Evolutionary conservation across 2,329 filamentous ascomycete species (phyloP), one percentile per base, ranked within the genome.

Genomic region (Chaetomiaceae sp.): DNA sequence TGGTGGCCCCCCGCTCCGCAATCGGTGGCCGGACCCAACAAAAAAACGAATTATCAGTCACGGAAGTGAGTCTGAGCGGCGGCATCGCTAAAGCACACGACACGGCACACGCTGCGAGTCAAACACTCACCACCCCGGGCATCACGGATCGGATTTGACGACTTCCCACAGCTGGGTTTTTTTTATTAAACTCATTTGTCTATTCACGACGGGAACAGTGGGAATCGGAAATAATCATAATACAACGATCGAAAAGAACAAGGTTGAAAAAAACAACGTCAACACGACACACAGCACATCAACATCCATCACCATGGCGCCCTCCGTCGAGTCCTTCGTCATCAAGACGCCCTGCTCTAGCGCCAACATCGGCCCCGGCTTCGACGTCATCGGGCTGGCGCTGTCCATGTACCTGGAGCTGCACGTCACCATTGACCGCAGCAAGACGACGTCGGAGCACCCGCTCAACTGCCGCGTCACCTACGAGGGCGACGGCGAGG

Each of bases 371-470:
- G 92, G 89, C 60, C 92, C 92, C 43, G 92, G 92, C 53, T 99
- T 97, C 77, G 92, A 99, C 75, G 92, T 96, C 63, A 96, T 97
- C 68, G 89, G 93, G 60, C 85, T 99, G 55, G 92, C 92, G 8
- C 79, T 99, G 60, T 95, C 90, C 59, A 84, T 96, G 69, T 95
- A 92, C 73, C 86, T 99, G 58, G 91, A 96, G 73, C 76, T 97
- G 50, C 79, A 84, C 57, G 87, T 97, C 67, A 89, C 84, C 56
- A 77, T 95, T 64, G 81, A 87, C 68, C 75, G 81, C 53, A 70
- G 74, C 62, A 73, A 73, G 64, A 61, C 65, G 45, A 64, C 71
- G 38, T 83, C 81, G 7, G 70, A 76, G 21, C 73, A 80, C 52
- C 82, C 86, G 25, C 78, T 91, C 63, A 93, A 96, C 74, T 97